Evolutionary conservation across 495 filamentous ascomycete species (phyloP), one percentile per base, ranked within the genome.

Genomic region (Penicillium herquei): DNA sequence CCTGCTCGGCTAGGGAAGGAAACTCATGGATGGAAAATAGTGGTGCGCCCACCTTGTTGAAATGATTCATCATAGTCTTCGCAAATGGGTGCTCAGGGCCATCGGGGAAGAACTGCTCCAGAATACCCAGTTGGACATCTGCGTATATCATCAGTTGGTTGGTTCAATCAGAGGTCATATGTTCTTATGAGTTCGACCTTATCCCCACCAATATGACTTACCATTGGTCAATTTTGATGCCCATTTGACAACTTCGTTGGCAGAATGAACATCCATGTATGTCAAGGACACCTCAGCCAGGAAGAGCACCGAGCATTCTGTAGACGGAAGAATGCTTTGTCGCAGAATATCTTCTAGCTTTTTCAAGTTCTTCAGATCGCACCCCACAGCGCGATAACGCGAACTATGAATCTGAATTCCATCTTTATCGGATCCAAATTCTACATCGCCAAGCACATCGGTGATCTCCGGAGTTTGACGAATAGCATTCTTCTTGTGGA

Each of bases 281-380:
- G 92, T 92, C 33, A 96, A 78, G 6, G 91, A 95, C 6, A 96
- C 92, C 70, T 96, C 93, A 0, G 91, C 91, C 3, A 88, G 81
- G 63, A 91, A 94, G 49, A 96, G 81, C 10, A 96, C 76, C 9
- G 77, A 70, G 55, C 81, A 85, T 3, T 79, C 73, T 4, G 76
- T 57, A 32, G 85, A 53, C 7, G 54, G 65, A 31, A 86, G 74
- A 16, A 88, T 56, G 39, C 84, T 75, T 5, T 57, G 65, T 17
- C 72, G 76, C 34, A 96, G 70, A 17, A 83, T 73, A 16, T 72
- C 56, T 41, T 84, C 71, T 7, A 96, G 75, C 26, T 70, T 79
- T 39, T 86, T 79, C n/a, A 75, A 62, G 13, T 82, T 53, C 26
- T 58, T 52, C 42, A 96, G 73, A 73, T 96, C 92, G 57, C 91